Evolutionary conservation across 768 basidiomycete genomes (phyloP).

Genomic region (Psilocybe azurescens): DNA sequence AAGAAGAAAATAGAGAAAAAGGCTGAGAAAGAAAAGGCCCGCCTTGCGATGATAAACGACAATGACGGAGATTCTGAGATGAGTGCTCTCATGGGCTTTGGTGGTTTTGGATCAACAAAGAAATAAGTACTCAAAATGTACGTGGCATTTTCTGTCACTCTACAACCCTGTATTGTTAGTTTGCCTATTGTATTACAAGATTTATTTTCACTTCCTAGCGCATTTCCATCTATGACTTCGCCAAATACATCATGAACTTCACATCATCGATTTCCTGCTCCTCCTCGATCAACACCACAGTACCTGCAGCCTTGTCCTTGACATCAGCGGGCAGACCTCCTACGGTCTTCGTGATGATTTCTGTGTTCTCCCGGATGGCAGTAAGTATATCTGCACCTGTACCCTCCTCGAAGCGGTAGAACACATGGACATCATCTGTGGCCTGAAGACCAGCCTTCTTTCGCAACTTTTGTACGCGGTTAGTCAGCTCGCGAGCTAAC

Average conservation of each 20-base stretch:
- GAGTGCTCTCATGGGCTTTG: constrained; percentile 89
- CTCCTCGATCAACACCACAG: constrained; percentile 73
- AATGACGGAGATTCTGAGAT: constrained; percentile 65
- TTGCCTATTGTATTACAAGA: constrained; percentile 28
- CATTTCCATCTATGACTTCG: constrained; percentile 45
- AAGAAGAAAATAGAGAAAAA: constrained; percentile 83
- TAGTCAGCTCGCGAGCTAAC: constrained; percentile 87
- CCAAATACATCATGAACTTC: constrained; percentile 76
- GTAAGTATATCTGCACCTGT: constrained; percentile 64
- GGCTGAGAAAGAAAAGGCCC: constrained; percentile 75
- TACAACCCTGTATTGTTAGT: constrained; percentile 28
- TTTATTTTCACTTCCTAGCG: constrained; percentile 22
- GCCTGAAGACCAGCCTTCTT: constrained; percentile 96
- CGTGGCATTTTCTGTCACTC: constrained; percentile 16
- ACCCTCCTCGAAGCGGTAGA: constrained; percentile 79
- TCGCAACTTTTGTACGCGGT: constrained; percentile 92
- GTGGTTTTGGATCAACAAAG: constrained; percentile 87
- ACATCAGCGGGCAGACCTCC: constrained; percentile 71
- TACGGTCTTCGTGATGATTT: constrained; percentile 75
- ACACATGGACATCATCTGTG: constrained; percentile 91
- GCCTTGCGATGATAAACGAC: constrained; percentile 64
- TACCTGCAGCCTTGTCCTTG: constrained; percentile 52
- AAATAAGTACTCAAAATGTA: constrained; percentile 53
- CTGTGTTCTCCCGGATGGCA: constrained; percentile 70
- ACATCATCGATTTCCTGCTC: constrained; percentile 86